Conservation (phyloP, 202 grass and related monocot genomes). For the Sporobolus alterniflorus region DNA sequence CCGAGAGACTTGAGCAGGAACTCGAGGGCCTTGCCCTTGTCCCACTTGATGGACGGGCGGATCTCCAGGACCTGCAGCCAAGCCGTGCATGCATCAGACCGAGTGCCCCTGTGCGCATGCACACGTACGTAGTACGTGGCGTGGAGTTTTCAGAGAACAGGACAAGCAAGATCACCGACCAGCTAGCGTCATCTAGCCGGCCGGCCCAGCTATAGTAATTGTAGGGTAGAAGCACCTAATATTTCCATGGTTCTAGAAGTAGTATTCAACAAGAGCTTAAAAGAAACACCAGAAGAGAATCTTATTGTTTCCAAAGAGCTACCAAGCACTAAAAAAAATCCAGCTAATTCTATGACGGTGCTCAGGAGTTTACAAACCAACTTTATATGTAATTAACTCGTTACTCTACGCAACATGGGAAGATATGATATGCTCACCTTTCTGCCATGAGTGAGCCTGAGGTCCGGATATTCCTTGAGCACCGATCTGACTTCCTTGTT, state of each 20-base stretch:
- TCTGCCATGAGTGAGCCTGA: constrained; percentile 53
- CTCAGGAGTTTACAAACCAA: too few relatives aligned
- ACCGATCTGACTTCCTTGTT: constrained; percentile 47
- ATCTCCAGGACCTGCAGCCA: constrained; percentile 64
- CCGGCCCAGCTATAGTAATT: not conserved
- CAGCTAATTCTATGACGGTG: not conserved
- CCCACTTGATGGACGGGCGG: constrained; percentile 66
- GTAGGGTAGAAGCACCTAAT: not conserved
- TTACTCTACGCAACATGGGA: too few relatives aligned
- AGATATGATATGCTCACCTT: constrained; percentile 26
- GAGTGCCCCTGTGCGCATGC: not conserved
- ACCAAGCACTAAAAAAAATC: not conserved
- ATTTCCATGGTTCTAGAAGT: not conserved
- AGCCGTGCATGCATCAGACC: constrained; percentile 12
- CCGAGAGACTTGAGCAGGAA: constrained; percentile 64
- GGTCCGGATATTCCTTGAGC: constrained; percentile 49
- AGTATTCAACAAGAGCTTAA: not conserved
- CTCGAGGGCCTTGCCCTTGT: constrained; percentile 70
- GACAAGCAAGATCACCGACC: constrained; percentile 22
- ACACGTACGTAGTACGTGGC: not conserved
- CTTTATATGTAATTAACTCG: too few relatives aligned
- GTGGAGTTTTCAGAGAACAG: not conserved
- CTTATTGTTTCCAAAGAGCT: not conserved
- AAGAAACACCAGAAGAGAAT: not conserved
- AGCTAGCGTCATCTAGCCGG: not conserved